Base-by-base conservation (phyloP, 768 basidiomycete species). In the Mycena chlorophos region DNA sequence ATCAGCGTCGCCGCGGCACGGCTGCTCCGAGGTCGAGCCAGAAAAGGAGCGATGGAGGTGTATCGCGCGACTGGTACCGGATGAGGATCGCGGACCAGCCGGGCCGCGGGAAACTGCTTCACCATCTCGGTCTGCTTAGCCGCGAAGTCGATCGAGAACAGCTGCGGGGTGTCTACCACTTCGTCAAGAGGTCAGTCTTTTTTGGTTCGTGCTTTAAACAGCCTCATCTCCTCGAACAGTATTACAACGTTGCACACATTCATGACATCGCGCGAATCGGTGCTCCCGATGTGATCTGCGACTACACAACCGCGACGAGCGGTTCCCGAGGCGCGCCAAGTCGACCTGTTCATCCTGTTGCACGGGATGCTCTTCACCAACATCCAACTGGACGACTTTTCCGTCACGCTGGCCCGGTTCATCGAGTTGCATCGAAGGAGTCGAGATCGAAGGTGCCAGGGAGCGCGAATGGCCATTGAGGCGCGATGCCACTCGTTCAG, bases 321-420 rank as follows among this genome's bases (percentile, higher is more conserved):
- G 16, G 78, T 80, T 10, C 88, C 94, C 2, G 94, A 96, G 61
- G 84, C 89, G 4, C 76, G 74, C 2, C 80, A 79, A 0, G 71
- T 88, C 0, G 93, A 94, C 23, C 79, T 97, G 0, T 99, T 98
- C 61, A 84, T 98, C 28, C 83, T 93, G 12, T 76, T 99, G 0
- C 97, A 98, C 56, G 95, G 97, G 25, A 95, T 98, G 94, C 79
- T 99, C 1, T 98, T 98, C 73, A 98, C 97, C 14, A 88, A 90
- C 60, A 93, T 97, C 60, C 83, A 94, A 60, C 84, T 99, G 25
- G 97, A 99, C 69, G 90, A 94, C 68, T 98, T 98, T 67, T 73
- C 82, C 39, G 78, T 86, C 13, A 87, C 87, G 0, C 81, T 94
- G 23, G 88, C 87, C 1, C 87, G 93, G 19, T 90, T 95, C 68